Conservation (phyloP, 306 rosid species). For the Inga oerstediana region DNA sequence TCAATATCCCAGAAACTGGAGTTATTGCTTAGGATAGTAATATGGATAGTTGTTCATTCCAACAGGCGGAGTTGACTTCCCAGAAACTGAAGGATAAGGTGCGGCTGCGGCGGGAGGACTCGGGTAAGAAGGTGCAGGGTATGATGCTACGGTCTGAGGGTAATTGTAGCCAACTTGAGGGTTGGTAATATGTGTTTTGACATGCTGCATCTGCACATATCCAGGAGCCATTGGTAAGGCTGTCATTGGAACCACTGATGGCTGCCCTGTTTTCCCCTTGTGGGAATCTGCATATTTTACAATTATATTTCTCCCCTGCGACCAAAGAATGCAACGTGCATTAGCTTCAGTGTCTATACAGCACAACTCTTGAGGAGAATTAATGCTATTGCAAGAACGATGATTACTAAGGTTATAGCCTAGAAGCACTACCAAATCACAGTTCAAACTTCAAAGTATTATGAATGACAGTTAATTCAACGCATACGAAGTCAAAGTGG, state of each 20-base stretch:
- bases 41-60: slow-evolving; percentile 72
- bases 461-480: not conserved
- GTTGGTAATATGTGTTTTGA: slow-evolving; percentile 42
- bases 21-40: slow-evolving; percentile 60
- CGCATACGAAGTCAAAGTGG: no score
- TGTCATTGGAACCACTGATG: slow-evolving; percentile 53
- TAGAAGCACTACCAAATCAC: not conserved
- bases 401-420: slow-evolving; percentile 19
- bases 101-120: slow-evolving; percentile 47
- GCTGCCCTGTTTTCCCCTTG: slow-evolving; percentile 59
- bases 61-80: slow-evolving; percentile 47
- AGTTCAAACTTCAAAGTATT: slow-evolving; percentile 5
- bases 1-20: not conserved
- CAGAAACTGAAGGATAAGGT: slow-evolving; percentile 51
- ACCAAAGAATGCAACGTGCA: slow-evolving; percentile 28
- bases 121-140: slow-evolving; percentile 57
- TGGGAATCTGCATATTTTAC: slow-evolving; percentile 78
- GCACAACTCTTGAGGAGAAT: not conserved
- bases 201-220: slow-evolving; percentile 69
- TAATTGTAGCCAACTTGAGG: slow-evolving; percentile 52
- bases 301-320: slow-evolving; percentile 72
- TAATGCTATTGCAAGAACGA: slow-evolving; percentile 5
- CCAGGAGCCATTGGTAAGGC: slow-evolving; percentile 55
- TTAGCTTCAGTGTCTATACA: slow-evolving; percentile 7
- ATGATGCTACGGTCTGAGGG: slow-evolving; percentile 59